These are phyloP conservation scores for Starmerella floricola DNA, from an alignment of 805 yeast species.

Conservation along the genomic window DNA sequence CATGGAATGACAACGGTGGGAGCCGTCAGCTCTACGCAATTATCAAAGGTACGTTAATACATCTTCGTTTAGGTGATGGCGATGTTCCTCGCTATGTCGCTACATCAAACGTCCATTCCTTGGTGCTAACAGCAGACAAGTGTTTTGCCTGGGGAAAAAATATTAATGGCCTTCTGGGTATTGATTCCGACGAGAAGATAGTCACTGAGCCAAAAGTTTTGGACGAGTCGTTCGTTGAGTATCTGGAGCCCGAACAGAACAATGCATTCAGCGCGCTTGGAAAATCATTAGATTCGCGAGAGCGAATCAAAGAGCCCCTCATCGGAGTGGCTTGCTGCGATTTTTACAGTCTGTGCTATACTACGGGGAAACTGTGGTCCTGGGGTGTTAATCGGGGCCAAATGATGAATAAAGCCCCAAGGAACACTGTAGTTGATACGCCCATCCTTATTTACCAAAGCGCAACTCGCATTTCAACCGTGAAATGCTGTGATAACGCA, in stretches of 20 bases:
- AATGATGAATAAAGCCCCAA: slow-evolving; percentile 13
- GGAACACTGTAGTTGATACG: slow-evolving; percentile 6
- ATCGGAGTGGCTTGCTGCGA: slow-evolving; percentile 17
- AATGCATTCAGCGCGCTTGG: slow-evolving; percentile 19
- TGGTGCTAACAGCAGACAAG: slow-evolving; percentile 14
- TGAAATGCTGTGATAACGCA: slow-evolving; percentile 16
- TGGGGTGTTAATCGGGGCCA: slow-evolving; percentile 25
- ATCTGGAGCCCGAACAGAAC: not conserved
- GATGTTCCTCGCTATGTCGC: slow-evolving; percentile 10
- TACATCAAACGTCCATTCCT: slow-evolving; percentile 14
- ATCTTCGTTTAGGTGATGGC: slow-evolving; percentile 3
- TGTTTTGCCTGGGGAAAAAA: slow-evolving; percentile 24
- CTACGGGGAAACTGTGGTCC: slow-evolving; percentile 13
- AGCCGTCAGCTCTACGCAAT: not conserved
- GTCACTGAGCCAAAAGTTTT: slow-evolving; percentile 13
- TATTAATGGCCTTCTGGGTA: slow-evolving; percentile 19
- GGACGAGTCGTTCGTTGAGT: slow-evolving; percentile 11
- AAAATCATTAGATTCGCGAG: not conserved
- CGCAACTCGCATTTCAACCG: slow-evolving; percentile 10
- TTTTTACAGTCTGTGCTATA: slow-evolving; percentile 9
- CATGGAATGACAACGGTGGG: slow-evolving; percentile 1
- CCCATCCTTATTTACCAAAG: slow-evolving; percentile 13
- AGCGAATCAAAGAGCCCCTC: slow-evolving; percentile 9
- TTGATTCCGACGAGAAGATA: slow-evolving; percentile 13
- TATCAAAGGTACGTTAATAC: not conserved